Evolutionary conservation across 257 asterid genomes (phyloP).

Genomic region (Agastache rugosa): DNA sequence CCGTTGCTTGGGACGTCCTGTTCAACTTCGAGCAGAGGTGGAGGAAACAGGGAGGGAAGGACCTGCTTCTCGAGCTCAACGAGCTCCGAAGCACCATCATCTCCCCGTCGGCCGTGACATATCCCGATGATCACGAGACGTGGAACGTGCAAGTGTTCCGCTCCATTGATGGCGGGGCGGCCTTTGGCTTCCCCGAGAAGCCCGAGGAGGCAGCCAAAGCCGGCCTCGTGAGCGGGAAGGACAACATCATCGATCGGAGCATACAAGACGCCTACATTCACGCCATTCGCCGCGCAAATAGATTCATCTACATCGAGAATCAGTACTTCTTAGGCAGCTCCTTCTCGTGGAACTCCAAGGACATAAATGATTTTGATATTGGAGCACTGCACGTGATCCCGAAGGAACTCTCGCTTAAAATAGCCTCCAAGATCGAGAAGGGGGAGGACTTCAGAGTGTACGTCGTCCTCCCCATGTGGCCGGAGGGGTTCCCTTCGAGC

Average conservation of each 20-base stretch:
- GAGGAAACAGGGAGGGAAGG: conserved; percentile 63
- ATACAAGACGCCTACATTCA: conserved; percentile 77
- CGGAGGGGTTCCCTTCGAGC: conserved; percentile 68
- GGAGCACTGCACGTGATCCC: conserved; percentile 69
- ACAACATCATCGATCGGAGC: conserved; percentile 70
- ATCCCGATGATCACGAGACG: conserved; percentile 63
- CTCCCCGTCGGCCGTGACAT: conserved; percentile 61
- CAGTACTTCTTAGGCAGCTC: conserved; percentile 82
- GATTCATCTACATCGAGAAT: conserved; percentile 70
- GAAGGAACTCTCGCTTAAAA: conserved; percentile 67
- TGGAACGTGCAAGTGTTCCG: conserved; percentile 81
- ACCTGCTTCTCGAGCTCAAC: conserved; percentile 49
- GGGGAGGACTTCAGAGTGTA: conserved; percentile 69
- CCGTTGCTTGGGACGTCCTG: conserved; percentile 77
- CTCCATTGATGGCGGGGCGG: conserved; percentile 85
- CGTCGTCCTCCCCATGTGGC: conserved; percentile 82
- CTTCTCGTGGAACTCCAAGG: conserved; percentile 60
- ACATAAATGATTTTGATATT: conserved; percentile 55
- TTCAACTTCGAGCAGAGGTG: conserved; percentile 78
- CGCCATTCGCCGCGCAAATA: conserved; percentile 71
- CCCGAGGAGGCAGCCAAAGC: conserved; percentile 69
- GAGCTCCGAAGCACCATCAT: conserved; percentile 50
- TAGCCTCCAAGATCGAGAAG: conserved; percentile 62
- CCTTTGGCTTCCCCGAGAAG: conserved; percentile 69
- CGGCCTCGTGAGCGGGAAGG: conserved; percentile 75